Evolutionary conservation across 371 early-diverging fungal genomes (phyloP).

Genomic region (Lichtheimia hyalospora): DNA sequence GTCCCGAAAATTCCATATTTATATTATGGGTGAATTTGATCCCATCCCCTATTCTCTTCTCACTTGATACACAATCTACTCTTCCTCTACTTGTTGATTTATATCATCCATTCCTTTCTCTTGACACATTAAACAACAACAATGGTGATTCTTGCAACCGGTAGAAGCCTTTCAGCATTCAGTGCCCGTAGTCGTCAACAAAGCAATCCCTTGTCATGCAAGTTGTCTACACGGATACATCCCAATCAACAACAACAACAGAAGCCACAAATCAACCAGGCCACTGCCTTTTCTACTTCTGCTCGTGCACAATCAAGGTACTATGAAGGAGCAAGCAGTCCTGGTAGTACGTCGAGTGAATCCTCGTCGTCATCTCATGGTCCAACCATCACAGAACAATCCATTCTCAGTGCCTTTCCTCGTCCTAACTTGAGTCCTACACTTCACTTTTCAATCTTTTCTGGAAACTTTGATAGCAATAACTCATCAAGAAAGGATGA

Average conservation of each 20-base stretch:
- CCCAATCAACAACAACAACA: conserved; percentile 1
- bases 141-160: conserved; percentile 10
- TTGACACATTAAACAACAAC: neutral
- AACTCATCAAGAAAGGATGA: conserved; percentile 20
- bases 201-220: conserved; percentile 1
- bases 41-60: no score
- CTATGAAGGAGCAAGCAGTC: conserved; percentile 1
- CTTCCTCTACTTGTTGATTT: neutral
- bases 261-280: neutral
- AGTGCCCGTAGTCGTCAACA: conserved; percentile 6
- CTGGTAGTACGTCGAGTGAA: neutral
- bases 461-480: conserved; percentile 16
- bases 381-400: conserved; percentile 33
- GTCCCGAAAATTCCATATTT: no score
- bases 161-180: conserved; percentile 6
- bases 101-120: conserved; percentile 7
- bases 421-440: conserved; percentile 53
- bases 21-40: no score
- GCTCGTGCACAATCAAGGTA: neutral
- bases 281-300: neutral
- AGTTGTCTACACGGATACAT: conserved; percentile 1
- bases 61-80: no score
- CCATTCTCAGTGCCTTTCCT: conserved; percentile 41
- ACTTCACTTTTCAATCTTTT: conserved; percentile 40
- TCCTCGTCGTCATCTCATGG: conserved; percentile 1